Evolutionary conservation across 257 asterid species (phyloP), one percentile per base, ranked within the genome.

Genomic region (Lycium ferocissimum): DNA sequence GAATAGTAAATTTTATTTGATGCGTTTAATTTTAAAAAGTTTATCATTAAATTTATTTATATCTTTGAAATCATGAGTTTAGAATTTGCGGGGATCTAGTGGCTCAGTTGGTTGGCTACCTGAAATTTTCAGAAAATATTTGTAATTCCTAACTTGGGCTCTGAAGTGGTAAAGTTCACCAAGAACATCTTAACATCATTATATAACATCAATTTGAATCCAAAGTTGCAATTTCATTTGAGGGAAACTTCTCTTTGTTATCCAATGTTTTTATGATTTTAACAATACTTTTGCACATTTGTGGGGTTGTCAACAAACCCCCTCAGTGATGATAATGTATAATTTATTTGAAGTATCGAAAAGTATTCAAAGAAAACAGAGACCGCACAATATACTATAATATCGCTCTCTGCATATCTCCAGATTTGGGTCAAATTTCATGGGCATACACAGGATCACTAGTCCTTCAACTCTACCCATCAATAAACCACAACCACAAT

Each of bases 401-500:
- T 45, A 13, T 73, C 1, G 11, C 8, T 45, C 18, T 73, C 47
- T n/a, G 80, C 17, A n/a, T 73, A 47, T 73, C 59, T 11, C 59
- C 59, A 47, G 6, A 45, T 6, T 73, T 73, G 37, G 18, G 80
- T 45, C n/a, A 59, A 73, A 73, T n/a, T n/a, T 2, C 78, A 38
- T 15, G 37, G 26, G 13, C 53, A 38, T 37, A 67, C 17, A n/a
- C 1, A 45, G 80, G 80, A 47, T 38, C 80, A 73, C 80, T 47
- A 73, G 59, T 73, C 11, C 58, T 72, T 47, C 80, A 73, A 73
- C 80, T 73, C 59, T 73, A 73, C 12, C 80, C 59, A 73, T 73
- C 54, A 73, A 73, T 40, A n/a, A 73, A 73, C 58, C 18, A 73
- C 59, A 73, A 20, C 80, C 80, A 45, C 47, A 65, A 59, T 59